phyloP scores from a whole-genome alignment of 306 rosid species.

The Myrica gale region DNA sequence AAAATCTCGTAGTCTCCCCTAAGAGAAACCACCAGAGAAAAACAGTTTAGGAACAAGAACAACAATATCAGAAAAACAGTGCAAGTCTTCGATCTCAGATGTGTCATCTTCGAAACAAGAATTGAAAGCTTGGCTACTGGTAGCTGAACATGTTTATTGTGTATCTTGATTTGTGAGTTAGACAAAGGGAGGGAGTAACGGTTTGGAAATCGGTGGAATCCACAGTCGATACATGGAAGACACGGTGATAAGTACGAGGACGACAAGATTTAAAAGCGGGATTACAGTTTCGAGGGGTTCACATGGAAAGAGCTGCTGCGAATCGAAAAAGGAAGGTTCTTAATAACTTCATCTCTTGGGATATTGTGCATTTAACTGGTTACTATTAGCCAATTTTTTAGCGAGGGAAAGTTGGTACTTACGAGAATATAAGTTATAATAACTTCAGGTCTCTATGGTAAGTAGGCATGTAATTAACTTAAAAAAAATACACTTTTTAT shows the following conservation, averaged over 20 bases:
- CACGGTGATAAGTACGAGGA: conserved; percentile 21
- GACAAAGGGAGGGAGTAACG: background rate
- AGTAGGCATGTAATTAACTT: too few species aligned
- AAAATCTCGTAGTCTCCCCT: conserved; percentile 46
- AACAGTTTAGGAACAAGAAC: conserved; percentile 1
- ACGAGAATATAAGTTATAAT: background rate
- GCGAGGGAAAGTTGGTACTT: background rate
- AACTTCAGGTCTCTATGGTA: background rate
- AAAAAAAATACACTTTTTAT: too few species aligned
- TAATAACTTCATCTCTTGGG: conserved; percentile 8
- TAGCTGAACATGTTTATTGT: background rate
- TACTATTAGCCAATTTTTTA: too few species aligned
- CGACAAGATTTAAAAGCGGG: background rate
- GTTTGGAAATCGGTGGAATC: background rate
- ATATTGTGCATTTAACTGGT: background rate
- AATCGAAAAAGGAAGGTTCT: background rate
- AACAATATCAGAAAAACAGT: background rate
- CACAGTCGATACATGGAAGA: conserved; percentile 20
- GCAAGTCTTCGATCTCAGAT: conserved; percentile 7
- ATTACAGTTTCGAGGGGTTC: conserved; percentile 18
- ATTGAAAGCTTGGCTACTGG: background rate
- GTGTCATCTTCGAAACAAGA: conserved; percentile 27
- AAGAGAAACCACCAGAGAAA: conserved; percentile 18
- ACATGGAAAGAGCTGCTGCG: conserved; percentile 27
- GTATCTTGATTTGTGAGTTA: background rate